These are phyloP conservation scores for Leishmania mexicana DNA, from an alignment of 208 protist genomes.

Conservation along the genomic window DNA sequence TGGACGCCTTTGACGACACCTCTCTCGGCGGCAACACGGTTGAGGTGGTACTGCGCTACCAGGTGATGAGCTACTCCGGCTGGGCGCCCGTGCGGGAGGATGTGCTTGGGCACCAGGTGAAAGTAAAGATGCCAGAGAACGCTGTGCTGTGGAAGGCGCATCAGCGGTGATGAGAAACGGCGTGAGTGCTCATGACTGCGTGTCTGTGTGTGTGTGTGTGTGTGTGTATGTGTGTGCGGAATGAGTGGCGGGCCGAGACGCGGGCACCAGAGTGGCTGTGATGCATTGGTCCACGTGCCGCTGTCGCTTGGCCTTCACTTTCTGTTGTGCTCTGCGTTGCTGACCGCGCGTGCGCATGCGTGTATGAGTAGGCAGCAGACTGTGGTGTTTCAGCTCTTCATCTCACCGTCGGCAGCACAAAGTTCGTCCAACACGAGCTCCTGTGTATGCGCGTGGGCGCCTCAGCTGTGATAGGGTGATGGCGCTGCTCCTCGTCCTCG, in stretches of 20 bases:
- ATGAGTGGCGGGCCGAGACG: background rate
- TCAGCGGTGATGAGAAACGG: background rate
- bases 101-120: constrained; percentile 24
- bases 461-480: background rate
- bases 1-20: constrained; percentile 42
- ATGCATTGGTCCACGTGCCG: background rate
- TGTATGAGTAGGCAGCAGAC: background rate
- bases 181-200: no score
- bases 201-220: background rate
- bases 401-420: background rate
- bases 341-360: background rate
- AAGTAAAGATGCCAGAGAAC: background rate
- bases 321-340: background rate
- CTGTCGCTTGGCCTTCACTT: background rate
- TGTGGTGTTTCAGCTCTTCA: background rate
- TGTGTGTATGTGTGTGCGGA: background rate
- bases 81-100: constrained; percentile 58
- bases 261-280: background rate
- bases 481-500: background rate
- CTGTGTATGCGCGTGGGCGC: background rate
- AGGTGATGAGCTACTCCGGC: constrained; percentile 78
- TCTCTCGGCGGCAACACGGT: constrained; percentile 32
- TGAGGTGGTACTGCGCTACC: constrained; percentile 64
- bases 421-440: background rate
- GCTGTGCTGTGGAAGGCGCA: background rate